Evolutionary conservation across 164 flowering plant species (phyloP), one percentile per base, ranked within the genome.

Genomic region (Vitis rotundifolia): DNA sequence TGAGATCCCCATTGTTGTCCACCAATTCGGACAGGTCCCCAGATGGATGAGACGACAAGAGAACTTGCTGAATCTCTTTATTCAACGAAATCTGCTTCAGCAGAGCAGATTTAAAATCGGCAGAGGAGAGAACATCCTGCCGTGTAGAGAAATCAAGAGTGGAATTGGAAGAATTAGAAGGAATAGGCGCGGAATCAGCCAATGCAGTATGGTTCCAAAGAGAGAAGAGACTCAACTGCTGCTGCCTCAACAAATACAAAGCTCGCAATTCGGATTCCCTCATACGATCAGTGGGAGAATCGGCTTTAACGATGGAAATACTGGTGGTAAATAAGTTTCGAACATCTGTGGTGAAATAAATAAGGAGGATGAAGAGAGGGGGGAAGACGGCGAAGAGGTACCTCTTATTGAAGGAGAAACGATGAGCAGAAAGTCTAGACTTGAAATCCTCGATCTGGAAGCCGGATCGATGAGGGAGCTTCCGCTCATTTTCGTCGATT

Each of bases 231-330:
- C 81, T 87, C 26, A 81, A 67, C 65, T 88, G 91, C 80, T 96
- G 99, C 68, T 85, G 81, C 56, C 80, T 79, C 55, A 96, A 74
- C 73, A 96, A 69, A 76, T 81, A 82, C 61, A 96, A 61, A 13
- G 98, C 98, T 49, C 67, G 83, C 59, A 96, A 74, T 56, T 93
- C 91, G 15, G 97, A 77, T 67, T 96, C 99, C 62, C 90, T 78
- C 88, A 91, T 81, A 11, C 75, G 83, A 74, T 76, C 82, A 13
- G 61, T 11, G 4, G 65, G 22, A 8, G 87, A 65, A 14, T 71
- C 74, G 31, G 56, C 47, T 5, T 54, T 58, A 18, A 76, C 3
- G 70, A 29, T 49, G 15, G 86, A 69, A 50, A 76, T 5, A 58
- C 66, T 78, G 58, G 73, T 31, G 37, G 74, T 76, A 68, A 88